Evolutionary conservation across 2,329 filamentous ascomycete species (phyloP), one percentile per base, ranked within the genome.

Genomic region (Lachnellula occidentalis): DNA sequence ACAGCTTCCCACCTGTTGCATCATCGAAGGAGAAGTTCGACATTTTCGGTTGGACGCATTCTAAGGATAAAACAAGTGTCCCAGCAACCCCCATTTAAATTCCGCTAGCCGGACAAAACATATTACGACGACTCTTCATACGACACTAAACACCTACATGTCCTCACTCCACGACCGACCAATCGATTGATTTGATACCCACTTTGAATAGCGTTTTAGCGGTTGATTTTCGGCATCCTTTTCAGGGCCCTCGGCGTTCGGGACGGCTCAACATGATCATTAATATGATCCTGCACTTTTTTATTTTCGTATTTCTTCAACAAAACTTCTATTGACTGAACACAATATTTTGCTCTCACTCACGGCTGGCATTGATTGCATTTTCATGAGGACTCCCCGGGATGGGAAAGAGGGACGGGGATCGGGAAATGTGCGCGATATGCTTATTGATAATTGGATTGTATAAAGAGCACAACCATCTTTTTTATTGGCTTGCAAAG

Each of bases 21-120:
- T 7, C 43, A 24, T 55, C 69, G n/a, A 76, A 73, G 59, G 76
- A 79, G 41, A 78, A 75, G 58, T 78, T 79, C 50, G 77, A 79
- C 60, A 74, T 80, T 57, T 71, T 79, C 47, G 71, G 72, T 31
- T 79, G 77, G 77, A 74, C 76, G 36, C 72, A 76, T 56, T 70
- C 68, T 21, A 43, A 58, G 45, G 63, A 66, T 21, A 60, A 60
- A 39, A 47, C 42, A 9, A 58, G 50, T 45, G 34, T 54, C 17
- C 49, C 54, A 43, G 43, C 57, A 39, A 54, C 58, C 36, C 43
- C 47, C 45, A 55, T 59, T 51, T 61, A 53, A 57, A 42, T 45
- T 48, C 50, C 55, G 47, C 39, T n/a, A 42, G 34, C 48, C 47
- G 57, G 22, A 19, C 41, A 42, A 24, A 50, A 41, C 48, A 22